Percentiles rank a stretch among this genome's conserved stretches.
phyloP scores from a whole-genome alignment of 352 stramenopile genomes.

The Phytopythium aichiense region DNA sequence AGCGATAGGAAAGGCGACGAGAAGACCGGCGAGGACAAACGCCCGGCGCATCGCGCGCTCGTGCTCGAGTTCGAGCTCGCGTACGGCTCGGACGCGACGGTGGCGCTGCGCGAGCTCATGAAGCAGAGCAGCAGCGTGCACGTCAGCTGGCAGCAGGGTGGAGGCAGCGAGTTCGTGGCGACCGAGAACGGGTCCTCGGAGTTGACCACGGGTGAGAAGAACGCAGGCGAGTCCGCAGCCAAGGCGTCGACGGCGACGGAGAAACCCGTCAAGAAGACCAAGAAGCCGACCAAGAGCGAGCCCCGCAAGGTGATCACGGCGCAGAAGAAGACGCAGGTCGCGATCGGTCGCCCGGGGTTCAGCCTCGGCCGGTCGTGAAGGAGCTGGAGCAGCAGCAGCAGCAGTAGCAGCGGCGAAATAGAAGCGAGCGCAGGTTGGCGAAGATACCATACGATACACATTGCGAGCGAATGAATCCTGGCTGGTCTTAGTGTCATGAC shows the following conservation, averaged over 20 bases:
- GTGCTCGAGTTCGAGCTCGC: slow-evolving; percentile 60
- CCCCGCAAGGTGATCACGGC: slow-evolving; percentile 42
- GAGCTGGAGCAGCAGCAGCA: background rate
- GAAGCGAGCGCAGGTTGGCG: background rate
- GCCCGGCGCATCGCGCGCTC: slow-evolving; percentile 27
- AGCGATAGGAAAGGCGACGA: background rate
- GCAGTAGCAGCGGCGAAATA: background rate
- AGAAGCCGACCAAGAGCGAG: slow-evolving; percentile 33
- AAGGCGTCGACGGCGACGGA: slow-evolving; percentile 5
- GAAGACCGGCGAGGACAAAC: slow-evolving; percentile 5
- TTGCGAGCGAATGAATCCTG: background rate
- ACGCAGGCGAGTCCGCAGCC: slow-evolving; percentile 5
- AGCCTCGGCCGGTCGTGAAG: slow-evolving; percentile 68
- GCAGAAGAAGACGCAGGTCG: slow-evolving; percentile 73
- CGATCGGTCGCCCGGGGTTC: slow-evolving; percentile 76
- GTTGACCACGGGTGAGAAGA: slow-evolving; percentile 5
- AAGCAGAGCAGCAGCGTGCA: slow-evolving; percentile 87
- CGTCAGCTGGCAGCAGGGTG: slow-evolving; percentile 53
- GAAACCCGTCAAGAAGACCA: slow-evolving; percentile 14
- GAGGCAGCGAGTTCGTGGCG: slow-evolving; percentile 13
- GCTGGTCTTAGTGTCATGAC: background rate
- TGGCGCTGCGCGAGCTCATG: slow-evolving; percentile 92
- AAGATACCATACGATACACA: background rate
- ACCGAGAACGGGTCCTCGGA: background rate
- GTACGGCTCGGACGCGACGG: slow-evolving; percentile 87